Evolutionary conservation across 2,329 filamentous ascomycete genomes (phyloP).

Genomic region (Nemania serpens): DNA sequence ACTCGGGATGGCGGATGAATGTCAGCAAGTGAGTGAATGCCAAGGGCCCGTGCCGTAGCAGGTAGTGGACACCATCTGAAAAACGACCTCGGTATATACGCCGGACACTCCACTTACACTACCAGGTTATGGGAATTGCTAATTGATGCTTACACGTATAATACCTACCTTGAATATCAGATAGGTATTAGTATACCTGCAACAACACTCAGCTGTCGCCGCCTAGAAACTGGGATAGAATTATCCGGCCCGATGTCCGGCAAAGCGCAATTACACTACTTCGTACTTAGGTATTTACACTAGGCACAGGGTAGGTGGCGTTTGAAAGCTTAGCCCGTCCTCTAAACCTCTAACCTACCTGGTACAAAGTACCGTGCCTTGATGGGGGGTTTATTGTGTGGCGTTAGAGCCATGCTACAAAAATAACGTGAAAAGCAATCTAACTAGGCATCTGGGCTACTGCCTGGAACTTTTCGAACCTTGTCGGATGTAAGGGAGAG

Average conservation of each 20-base stretch:
- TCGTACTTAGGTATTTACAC: no score
- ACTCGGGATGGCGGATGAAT: not conserved
- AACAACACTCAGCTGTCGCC: not conserved
- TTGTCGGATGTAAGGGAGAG: no score
- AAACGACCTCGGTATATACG: no score
- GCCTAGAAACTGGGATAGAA: not conserved
- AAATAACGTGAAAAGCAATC: no score
- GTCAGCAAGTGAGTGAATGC: constrained; percentile 12
- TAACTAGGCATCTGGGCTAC: no score
- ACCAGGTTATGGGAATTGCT: not conserved
- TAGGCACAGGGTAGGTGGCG: not conserved
- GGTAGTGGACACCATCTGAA: not conserved
- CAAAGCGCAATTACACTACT: not conserved
- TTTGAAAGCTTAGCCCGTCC: not conserved
- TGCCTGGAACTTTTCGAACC: no score
- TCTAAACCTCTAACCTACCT: no score
- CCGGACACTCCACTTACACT: not conserved
- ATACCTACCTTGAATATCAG: not conserved
- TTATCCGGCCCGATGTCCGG: not conserved
- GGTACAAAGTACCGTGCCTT: no score
- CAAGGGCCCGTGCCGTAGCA: constrained; percentile 1
- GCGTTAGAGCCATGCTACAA: no score
- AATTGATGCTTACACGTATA: not conserved
- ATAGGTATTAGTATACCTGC: not conserved
- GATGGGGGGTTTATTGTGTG: no score